Percentiles rank a stretch among this genome's conserved stretches.
Conservation (phyloP, 441 rosid genomes). For the Eruca vesicaria region DNA sequence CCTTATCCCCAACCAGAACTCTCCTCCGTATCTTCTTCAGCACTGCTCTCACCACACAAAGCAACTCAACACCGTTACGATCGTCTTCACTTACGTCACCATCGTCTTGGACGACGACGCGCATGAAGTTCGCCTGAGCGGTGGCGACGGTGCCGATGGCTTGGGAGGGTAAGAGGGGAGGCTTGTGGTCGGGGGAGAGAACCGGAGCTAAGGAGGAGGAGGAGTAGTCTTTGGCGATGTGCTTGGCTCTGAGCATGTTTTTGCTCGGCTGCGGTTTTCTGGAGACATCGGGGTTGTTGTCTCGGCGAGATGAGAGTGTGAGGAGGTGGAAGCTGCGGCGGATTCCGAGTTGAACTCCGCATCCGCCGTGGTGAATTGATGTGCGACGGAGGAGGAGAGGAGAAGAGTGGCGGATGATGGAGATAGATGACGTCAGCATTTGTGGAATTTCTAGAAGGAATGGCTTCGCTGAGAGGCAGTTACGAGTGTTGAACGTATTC, state of each 20-base stretch:
- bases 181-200: conserved; percentile 51
- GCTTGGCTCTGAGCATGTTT: conserved; percentile 67
- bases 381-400: conserved; percentile 45
- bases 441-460: neutral
- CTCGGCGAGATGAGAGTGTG: conserved; percentile 41
- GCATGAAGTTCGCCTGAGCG: conserved; percentile 96
- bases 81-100: too few relatives aligned
- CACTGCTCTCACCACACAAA: conserved; percentile 86
- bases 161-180: conserved; percentile 64
- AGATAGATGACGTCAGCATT: conserved; percentile 58
- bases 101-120: conserved; percentile 58
- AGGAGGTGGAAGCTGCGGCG: conserved; percentile 44
- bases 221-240: conserved; percentile 50
- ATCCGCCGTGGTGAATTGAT: conserved; percentile 19
- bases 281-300: conserved; percentile 44
- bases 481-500: too few relatives aligned
- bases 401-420: conserved; percentile 52
- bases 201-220: conserved; percentile 65
- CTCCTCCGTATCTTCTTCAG: conserved; percentile 90
- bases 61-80: conserved; percentile 57
- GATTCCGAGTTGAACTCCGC: conserved; percentile 17
- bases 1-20: conserved; percentile 85
- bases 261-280: conserved; percentile 51
- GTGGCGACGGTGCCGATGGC: conserved; percentile 83
- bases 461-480: too few relatives aligned